Conservation (phyloP, 345 rosid species). For the Arabidopsis arenosa region DNA sequence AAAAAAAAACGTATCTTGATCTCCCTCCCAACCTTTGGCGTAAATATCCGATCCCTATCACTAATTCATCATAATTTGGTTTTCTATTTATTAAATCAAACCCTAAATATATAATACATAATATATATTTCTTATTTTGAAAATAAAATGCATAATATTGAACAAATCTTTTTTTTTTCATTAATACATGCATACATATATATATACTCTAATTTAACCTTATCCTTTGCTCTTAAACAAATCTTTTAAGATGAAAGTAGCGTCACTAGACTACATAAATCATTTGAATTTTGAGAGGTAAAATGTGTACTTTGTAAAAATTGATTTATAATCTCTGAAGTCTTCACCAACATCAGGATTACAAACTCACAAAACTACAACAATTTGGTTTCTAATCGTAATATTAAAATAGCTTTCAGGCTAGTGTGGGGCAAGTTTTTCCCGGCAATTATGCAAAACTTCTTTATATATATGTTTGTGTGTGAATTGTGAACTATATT, state of each 20-base stretch:
- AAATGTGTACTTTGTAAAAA: neutral
- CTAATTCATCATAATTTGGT: neutral
- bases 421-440: slow-evolving; percentile 27
- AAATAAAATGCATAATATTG: too few relatives aligned
- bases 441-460: slow-evolving; percentile 36
- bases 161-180: too few relatives aligned
- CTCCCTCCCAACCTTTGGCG: neutral
- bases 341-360: slow-evolving; percentile 30
- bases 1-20: neutral
- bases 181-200: too few relatives aligned
- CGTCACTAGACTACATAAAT: neutral
- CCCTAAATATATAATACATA: neutral
- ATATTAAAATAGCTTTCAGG: slow-evolving; percentile 28
- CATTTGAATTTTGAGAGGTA: neutral
- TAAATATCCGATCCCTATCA: neutral
- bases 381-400: slow-evolving; percentile 31
- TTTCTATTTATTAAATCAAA: neutral
- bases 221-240: neutral
- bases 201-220: neutral
- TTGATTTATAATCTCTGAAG: neutral
- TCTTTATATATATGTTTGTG: neutral
- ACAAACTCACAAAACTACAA: slow-evolving; percentile 27
- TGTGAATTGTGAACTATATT: slow-evolving; percentile 21
- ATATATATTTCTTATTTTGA: too few relatives aligned
- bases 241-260: slow-evolving; percentile 13